Evolutionary conservation across 331 rosid genomes (phyloP).

Genomic region (Acacia pycnantha): DNA sequence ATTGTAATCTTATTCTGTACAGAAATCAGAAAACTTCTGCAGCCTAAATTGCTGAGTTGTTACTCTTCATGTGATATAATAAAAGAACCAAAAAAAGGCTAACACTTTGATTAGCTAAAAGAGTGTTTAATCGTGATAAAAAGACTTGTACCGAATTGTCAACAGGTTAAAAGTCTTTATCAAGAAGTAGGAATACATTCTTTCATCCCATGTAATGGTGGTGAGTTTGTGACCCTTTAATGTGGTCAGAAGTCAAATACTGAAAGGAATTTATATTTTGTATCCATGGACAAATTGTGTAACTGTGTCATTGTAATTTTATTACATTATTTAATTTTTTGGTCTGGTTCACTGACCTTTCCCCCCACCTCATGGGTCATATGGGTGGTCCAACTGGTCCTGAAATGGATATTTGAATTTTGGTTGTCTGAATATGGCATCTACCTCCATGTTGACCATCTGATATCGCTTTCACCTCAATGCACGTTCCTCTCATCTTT

Average conservation of each 20-base stretch:
- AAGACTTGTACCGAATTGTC: neutral
- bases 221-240: neutral
- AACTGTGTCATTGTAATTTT: neutral
- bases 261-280: neutral
- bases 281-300: neutral
- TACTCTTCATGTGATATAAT: neutral
- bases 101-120: neutral
- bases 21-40: neutral
- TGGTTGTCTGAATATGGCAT: neutral
- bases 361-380: too few relatives aligned
- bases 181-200: neutral
- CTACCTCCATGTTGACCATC: neutral
- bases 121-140: neutral
- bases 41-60: neutral
- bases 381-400: neutral
- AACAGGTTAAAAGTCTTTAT: neutral
- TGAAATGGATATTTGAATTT: neutral
- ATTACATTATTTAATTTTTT: neutral
- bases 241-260: neutral
- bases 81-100: neutral
- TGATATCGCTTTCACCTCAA: neutral
- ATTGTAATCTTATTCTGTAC: constrained; percentile 10
- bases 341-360: neutral
- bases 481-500: neutral
- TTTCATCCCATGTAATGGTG: neutral